phyloP scores from a whole-genome alignment of 352 stramenopile genomes.

The Globisporangium nagaii region DNA sequence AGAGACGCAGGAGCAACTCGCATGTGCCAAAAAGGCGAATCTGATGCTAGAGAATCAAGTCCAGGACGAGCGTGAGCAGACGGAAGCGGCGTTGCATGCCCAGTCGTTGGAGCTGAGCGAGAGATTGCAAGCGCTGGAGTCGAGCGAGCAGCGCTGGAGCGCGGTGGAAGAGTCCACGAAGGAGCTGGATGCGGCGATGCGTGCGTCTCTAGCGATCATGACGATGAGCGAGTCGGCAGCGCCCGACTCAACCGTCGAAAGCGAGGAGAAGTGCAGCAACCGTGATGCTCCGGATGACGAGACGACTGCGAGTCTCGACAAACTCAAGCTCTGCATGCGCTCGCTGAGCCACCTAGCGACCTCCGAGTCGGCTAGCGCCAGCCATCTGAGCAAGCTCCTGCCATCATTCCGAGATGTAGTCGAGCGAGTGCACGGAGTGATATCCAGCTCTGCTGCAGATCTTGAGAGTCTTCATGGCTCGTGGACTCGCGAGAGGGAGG shows the following conservation, averaged over 20 bases:
- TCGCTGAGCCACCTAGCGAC: background rate
- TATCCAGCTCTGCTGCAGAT: background rate
- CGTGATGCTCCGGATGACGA: background rate
- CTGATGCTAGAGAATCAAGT: slow-evolving; percentile 14
- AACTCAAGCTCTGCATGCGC: background rate
- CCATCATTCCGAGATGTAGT: slow-evolving; percentile 2
- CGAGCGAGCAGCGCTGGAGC: slow-evolving; percentile 15
- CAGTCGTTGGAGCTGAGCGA: slow-evolving; percentile 13
- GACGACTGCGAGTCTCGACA: background rate
- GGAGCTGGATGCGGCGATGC: slow-evolving; percentile 33
- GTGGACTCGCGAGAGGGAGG: slow-evolving; percentile 30
- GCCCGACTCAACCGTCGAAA: too few species aligned
- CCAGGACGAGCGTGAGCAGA: slow-evolving; percentile 12
- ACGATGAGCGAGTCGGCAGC: background rate
- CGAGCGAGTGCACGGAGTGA: background rate
- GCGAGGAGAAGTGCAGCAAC: background rate
- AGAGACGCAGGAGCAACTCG: slow-evolving; percentile 11
- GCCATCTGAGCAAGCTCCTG: background rate
- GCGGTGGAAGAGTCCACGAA: slow-evolving; percentile 20
- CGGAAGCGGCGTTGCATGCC: slow-evolving; percentile 9
- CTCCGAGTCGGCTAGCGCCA: background rate
- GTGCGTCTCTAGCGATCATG: slow-evolving; percentile 10
- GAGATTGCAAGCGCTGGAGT: slow-evolving; percentile 7
- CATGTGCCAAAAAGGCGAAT: slow-evolving; percentile 11
- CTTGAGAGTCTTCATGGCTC: slow-evolving; percentile 17